Base-by-base conservation (phyloP, 139 green algal species). In the Dunaliella primolecta region DNA sequence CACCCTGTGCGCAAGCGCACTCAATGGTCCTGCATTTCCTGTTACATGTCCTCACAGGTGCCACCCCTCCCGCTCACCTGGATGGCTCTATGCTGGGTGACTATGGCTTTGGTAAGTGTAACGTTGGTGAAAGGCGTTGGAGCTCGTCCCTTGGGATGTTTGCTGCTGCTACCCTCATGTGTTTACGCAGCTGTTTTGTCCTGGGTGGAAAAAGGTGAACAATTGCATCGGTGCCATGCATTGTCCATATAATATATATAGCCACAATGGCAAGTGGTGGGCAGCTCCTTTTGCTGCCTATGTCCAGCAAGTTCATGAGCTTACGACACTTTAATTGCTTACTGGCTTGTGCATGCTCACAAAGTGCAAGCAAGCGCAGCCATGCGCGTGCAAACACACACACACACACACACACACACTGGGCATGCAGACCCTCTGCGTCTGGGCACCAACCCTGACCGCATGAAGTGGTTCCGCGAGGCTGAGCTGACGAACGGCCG, bases 401-500 rank as follows among this genome's bases (percentile, higher is more conserved):
- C 46, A 64, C 46, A 64, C 34, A 75, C 35, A 56, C 82, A 29
- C 72, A 46, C 21, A 33, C 33, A 34, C 27, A 32, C 78, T 30
- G 11, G 21, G n/a, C 29, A 36, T 27, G 31, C 76, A 78, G 93
- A 95, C 89, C 93, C 93, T 27, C 89, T 95, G 76, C 87, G 86
- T 74, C 88, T 95, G 85, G 92, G 92, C 80, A 85, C 84, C 83
- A 91, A 93, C 87, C 46, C 76, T 0, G 88, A 93, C 30, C 83
- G 38, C 38, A 83, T 94, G 46, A 91, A 91, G 84, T 95, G 92
- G 91, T 96, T 93, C 87, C 87, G 86, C 24, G 94, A 96, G 91
- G 95, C 92, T 64, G 95, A 98, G 94, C 92, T 96, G 84, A 93
- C 84, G 88, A 97, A 98, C 90, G 96, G 92, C 72, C 93, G 95